Evolutionary conservation across 352 stramenopile genomes (phyloP), one percentile per base, ranked within the genome.

Genomic region (Pythium angustatum): DNA sequence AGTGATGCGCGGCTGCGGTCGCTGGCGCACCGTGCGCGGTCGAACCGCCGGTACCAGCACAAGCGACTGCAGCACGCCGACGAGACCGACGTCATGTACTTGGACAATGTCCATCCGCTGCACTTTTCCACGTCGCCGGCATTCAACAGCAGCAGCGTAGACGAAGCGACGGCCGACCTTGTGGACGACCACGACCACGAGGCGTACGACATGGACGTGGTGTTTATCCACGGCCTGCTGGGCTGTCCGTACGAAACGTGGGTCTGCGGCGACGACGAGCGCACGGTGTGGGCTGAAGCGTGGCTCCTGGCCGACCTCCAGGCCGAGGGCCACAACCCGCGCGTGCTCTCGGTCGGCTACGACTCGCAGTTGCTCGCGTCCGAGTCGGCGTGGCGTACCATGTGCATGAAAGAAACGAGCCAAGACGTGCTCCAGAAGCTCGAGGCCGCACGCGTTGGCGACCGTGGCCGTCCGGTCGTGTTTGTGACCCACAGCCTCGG

Each of bases 401-500:
- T 93, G 72, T 77, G 77, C 63, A 83, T 94, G 34, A 61, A 90
- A 55, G 77, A 85, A 49, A 91, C 84, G 41, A 87, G 82, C 22
- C 72, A 71, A 6, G 82, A 93, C 28, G 78, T 94, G 21, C 58
- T 87, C 6, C 63, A 70, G 6, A 86, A 91, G 64, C 56, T 95
- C 3, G 59, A 82, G 22, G 77, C 79, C 0, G 86, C 86, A 2
- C 74, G 77, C 11, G 81, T 95, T 6, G 86, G 86, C 26, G 72
- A 69, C 48, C 72, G 67, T 10, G 70, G 80, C 28, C 82, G 84
- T 9, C 86, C 86, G 0, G 83, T 95, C 9, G 75, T 93, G 12
- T 95, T 95, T 68, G 83, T 95, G 40, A 93, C 85, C 6, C 86
- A 95, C 61, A 92, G 81, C 62, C 78, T 95, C n/a, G 86, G 86